These are phyloP conservation scores for Diaporthe humulicola DNA, from an alignment of 2,329 filamentous ascomycete species.

Conservation along the genomic window DNA sequence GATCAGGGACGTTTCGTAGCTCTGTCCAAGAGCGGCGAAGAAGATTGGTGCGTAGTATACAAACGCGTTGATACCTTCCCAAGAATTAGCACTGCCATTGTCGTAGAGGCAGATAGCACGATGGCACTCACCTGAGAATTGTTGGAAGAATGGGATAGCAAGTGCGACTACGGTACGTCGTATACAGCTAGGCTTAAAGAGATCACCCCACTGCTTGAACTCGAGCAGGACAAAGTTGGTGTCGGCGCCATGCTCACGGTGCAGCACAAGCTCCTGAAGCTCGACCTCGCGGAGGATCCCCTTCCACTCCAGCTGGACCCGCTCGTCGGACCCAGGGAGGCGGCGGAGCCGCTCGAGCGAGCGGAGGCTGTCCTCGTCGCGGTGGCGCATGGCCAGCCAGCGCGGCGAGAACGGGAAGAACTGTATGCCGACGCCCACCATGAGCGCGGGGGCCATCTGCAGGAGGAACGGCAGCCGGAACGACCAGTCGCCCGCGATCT, in stretches of 20 bases:
- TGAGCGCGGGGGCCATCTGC: slow-evolving; percentile 68
- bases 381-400: slow-evolving; percentile 49
- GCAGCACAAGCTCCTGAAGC: slow-evolving; percentile 56
- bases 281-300: slow-evolving; percentile 63
- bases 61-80: slow-evolving; percentile 43
- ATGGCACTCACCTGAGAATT: slow-evolving; percentile 49
- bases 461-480: slow-evolving; percentile 64
- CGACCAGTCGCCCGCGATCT: slow-evolving; percentile 55
- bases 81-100: slow-evolving; percentile 24
- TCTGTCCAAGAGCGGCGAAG: slow-evolving; percentile 47
- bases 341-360: slow-evolving; percentile 50
- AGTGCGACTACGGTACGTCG: slow-evolving; percentile 55
- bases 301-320: slow-evolving; percentile 61
- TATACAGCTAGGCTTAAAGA: slow-evolving; percentile 59
- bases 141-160: slow-evolving; percentile 59
- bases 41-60: slow-evolving; percentile 48
- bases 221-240: slow-evolving; percentile 56
- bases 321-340: slow-evolving; percentile 52
- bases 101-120: not conserved
- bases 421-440: slow-evolving; percentile 67
- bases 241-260: slow-evolving; percentile 52
- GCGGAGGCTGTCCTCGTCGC: slow-evolving; percentile 48
- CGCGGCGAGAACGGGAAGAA: slow-evolving; percentile 60
- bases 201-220: slow-evolving; percentile 58
- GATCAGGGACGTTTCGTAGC: slow-evolving; percentile 47